Evolutionary conservation across 371 early-diverging fungal species (phyloP).

Genomic region (Syncephalastrum sp.): DNA sequence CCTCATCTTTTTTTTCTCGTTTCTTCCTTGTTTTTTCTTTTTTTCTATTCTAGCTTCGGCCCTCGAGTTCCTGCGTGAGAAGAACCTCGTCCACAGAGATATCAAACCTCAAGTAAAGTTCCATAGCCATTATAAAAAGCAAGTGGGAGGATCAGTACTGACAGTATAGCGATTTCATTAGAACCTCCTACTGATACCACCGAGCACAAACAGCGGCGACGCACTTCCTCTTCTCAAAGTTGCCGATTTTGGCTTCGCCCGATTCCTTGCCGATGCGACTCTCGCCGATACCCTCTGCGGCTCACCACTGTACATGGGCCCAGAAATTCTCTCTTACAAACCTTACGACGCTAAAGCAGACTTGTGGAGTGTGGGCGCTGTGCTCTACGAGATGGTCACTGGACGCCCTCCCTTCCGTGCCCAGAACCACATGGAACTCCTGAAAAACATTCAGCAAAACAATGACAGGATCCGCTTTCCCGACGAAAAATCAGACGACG

Average conservation of each 20-base stretch:
- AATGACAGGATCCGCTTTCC: conserved; percentile 86
- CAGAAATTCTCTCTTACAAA: conserved; percentile 90
- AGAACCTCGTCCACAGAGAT: conserved; percentile 93
- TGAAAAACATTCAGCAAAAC: conserved; percentile 82
- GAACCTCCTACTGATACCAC: conserved; percentile 76
- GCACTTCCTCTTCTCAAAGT: conserved; percentile 81
- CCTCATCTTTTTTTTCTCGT: conserved; percentile 8
- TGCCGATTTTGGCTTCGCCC: conserved; percentile 97
- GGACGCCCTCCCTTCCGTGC: conserved; percentile 93
- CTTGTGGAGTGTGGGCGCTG: conserved; percentile 96
- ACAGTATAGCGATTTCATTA: conserved; percentile 25
- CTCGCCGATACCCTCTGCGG: conserved; percentile 96
- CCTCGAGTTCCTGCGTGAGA: conserved; percentile 80
- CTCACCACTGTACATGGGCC: conserved; percentile 96
- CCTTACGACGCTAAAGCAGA: conserved; percentile 95
- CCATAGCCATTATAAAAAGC: too few species aligned
- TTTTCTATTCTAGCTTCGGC: conserved; percentile 59
- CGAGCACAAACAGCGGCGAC: conserved; percentile 26
- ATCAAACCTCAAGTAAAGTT: conserved; percentile 88
- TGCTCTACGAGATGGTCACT: conserved; percentile 90
- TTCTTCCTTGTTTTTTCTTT: too few species aligned
- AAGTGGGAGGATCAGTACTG: background rate
- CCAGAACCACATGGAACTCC: conserved; percentile 87
- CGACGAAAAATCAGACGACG: conserved; percentile 51
- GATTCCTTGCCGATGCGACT: conserved; percentile 76